Evolutionary conservation across 2,329 filamentous ascomycete genomes (phyloP), one percentile per base, ranked within the genome.

Genomic region (Fusarium devonianum): DNA sequence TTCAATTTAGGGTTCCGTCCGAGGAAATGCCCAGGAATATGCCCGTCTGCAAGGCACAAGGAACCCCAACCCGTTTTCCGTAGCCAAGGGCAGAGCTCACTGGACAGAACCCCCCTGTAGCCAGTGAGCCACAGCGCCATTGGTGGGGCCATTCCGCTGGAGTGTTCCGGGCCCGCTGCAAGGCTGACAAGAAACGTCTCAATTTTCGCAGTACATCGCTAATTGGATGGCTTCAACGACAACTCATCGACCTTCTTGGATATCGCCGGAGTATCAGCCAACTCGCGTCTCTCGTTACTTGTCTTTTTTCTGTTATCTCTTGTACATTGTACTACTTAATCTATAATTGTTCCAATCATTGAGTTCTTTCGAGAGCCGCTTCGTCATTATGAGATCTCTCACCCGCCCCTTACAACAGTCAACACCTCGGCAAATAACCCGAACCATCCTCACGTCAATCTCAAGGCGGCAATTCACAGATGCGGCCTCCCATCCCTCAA

Each of bases 401-500:
- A 47, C 21, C 23, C 49, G 44, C 22, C 28, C 36, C 30, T 26
- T 58, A n/a, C 34, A 45, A n/a, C 19, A 33, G 19, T 56, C 46
- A 26, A 43, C 38, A 8, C 14, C 40, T 10, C 54, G 41, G 13
- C 33, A 16, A 8, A 18, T 44, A 43, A 48, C 45, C 22, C 56
- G 37, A 21, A 38, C 32, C 40, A 22, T 55, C 23, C 29, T 42
- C 37, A 36, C 48, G 21, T 47, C 52, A 25, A 16, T 30, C 49
- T 43, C 57, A 21, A 59, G 58, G 25, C 49, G 53, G 37, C 67
- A 69, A 63, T 78, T 74, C 18, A 69, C 67, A 40, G 69, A 72
- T 7, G 67, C 72, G 12, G 72, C 75, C 17, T 69, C 75, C 2
- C 60, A 77, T 52, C 67, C 76, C n/a, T 66, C 73, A 13, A 77